These are phyloP conservation scores for Eucalyptus marginata DNA, from an alignment of 345 rosid genomes.

Conservation along the genomic window DNA sequence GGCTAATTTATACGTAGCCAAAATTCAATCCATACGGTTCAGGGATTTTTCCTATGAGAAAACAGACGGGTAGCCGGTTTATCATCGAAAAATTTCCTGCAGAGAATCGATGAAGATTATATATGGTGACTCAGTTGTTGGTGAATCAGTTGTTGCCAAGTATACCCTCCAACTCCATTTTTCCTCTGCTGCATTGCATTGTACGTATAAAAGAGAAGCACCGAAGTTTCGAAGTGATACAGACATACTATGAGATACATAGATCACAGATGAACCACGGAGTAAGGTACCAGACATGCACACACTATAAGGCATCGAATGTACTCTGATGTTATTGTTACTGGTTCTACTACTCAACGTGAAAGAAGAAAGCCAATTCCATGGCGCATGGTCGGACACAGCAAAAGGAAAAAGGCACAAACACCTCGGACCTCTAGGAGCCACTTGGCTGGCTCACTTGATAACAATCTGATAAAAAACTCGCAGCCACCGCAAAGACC, in stretches of 20 bases:
- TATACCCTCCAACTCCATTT: background rate
- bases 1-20: background rate
- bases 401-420: background rate
- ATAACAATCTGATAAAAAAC: constrained; percentile 11
- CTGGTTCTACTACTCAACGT: background rate
- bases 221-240: background rate
- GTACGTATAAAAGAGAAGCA: background rate
- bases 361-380: background rate
- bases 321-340: background rate
- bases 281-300: background rate
- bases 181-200: background rate
- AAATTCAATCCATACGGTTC: background rate
- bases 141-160: background rate
- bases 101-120: background rate
- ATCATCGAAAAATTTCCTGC: background rate
- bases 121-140: background rate
- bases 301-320: background rate
- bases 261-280: background rate
- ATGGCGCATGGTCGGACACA: background rate
- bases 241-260: background rate
- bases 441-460: background rate
- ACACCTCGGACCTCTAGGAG: background rate
- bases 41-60: background rate
- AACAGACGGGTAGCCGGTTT: background rate
- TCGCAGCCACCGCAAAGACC: constrained; percentile 34